Conservation (phyloP, 345 rosid species). For the Hypericum perforatum region DNA sequence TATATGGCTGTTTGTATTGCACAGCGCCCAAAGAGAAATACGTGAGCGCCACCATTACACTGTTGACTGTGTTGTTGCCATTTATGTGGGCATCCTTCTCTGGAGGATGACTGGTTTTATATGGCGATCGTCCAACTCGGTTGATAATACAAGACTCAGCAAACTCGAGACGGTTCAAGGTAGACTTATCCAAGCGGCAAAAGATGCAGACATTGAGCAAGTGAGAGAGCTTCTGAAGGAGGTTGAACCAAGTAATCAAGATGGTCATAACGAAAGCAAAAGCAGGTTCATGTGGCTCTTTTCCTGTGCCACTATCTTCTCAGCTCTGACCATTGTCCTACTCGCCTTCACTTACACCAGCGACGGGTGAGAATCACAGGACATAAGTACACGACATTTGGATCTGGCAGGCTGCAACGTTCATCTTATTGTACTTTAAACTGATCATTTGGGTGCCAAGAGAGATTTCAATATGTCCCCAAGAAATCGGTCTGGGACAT, state of each 20-base stretch:
- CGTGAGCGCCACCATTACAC: constrained; percentile 86
- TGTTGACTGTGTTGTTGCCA: constrained; percentile 80
- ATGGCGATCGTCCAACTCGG: constrained; percentile 42
- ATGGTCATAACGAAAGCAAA: constrained; percentile 29
- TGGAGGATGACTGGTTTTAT: constrained; percentile 92
- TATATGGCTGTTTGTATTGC: constrained; percentile 72
- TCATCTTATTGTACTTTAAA: too few species aligned
- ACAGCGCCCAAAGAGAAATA: constrained; percentile 82
- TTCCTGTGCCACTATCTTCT: constrained; percentile 43
- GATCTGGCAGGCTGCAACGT: too few species aligned
- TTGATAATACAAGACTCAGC: constrained; percentile 25
- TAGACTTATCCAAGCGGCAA: constrained; percentile 67
- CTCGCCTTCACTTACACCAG: constrained; percentile 74
- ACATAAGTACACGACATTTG: too few species aligned
- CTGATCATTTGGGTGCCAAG: too few species aligned
- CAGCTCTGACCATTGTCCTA: constrained; percentile 47
- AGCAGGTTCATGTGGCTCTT: constrained; percentile 49
- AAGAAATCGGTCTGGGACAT: too few species aligned
- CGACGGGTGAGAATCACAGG: constrained; percentile 39
- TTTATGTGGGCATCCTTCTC: constrained; percentile 76
- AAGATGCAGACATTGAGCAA: constrained; percentile 80
- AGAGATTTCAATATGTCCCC: too few species aligned
- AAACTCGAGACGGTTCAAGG: constrained; percentile 64
- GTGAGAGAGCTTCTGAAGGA: constrained; percentile 71
- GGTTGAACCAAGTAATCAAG: constrained; percentile 39